Evolutionary conservation across 176 grass and related monocot genomes (phyloP).

Genomic region (Oryza punctata): DNA sequence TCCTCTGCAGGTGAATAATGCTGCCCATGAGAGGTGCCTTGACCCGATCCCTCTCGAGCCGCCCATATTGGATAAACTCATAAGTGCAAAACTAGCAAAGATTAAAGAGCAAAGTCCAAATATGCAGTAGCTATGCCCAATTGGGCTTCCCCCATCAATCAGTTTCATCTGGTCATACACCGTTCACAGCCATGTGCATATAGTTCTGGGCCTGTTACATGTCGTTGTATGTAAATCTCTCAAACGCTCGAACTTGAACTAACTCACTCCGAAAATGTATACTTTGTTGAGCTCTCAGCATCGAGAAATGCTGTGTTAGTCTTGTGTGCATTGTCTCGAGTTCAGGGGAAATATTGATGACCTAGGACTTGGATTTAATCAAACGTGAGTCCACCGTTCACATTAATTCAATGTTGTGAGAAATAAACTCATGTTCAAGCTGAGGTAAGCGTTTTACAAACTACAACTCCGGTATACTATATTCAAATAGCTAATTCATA

Average conservation of each 20-base stretch:
- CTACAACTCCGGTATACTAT: no score
- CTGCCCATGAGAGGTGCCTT: constrained; percentile 95
- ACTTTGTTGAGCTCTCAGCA: constrained; percentile 4
- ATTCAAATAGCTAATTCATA: no score
- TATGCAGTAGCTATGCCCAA: constrained; percentile 36
- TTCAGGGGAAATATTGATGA: not conserved
- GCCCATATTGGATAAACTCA: constrained; percentile 96
- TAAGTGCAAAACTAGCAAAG: constrained; percentile 80
- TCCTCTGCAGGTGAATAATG: constrained; percentile 78
- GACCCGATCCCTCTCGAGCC: constrained; percentile 90
- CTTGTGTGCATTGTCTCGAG: not conserved
- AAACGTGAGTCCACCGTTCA: constrained; percentile 8
- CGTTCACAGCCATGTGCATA: constrained; percentile 20
- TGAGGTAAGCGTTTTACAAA: no score
- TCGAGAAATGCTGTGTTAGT: constrained; percentile 1
- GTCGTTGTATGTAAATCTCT: constrained; percentile 53
- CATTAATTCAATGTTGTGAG: constrained; percentile 17
- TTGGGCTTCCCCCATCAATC: not conserved
- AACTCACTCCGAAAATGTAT: constrained; percentile 19
- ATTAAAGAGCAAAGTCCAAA: constrained; percentile 62
- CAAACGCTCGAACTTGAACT: constrained; percentile 12
- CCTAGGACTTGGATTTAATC: not conserved
- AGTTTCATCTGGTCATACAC: constrained; percentile 20
- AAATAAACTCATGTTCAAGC: no score
- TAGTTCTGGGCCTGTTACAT: no score